These are phyloP conservation scores for Candolleomyces eurysporus DNA, from an alignment of 768 basidiomycete species.

Conservation along the genomic window DNA sequence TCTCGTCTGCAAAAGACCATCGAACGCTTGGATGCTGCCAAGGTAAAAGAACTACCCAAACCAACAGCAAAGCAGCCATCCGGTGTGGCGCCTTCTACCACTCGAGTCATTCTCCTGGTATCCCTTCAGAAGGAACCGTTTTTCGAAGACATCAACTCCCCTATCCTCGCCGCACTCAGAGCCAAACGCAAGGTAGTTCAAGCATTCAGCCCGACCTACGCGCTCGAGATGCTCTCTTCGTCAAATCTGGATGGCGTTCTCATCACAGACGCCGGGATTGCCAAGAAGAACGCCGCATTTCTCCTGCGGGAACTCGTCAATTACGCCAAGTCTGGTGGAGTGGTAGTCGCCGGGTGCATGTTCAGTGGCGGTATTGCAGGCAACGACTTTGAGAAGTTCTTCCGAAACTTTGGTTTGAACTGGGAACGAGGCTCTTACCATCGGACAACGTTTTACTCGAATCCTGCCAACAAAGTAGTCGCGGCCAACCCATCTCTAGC, in stretches of 20 bases:
- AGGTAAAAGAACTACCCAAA: no score
- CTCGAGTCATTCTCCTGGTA: no score
- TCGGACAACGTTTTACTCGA: slow-evolving; percentile 35
- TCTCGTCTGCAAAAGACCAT: no score
- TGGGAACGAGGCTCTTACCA: slow-evolving; percentile 40
- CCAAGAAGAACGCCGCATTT: slow-evolving; percentile 15
- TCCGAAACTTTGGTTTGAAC: slow-evolving; percentile 30
- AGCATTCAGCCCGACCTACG: no score
- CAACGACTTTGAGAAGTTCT: slow-evolving; percentile 23
- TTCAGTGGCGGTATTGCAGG: slow-evolving; percentile 28
- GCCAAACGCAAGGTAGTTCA: no score
- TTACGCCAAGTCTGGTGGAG: slow-evolving; percentile 37
- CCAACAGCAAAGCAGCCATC: no score
- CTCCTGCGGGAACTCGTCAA: slow-evolving; percentile 31
- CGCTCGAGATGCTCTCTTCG: no score
- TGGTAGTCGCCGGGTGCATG: slow-evolving; percentile 32
- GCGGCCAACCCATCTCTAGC: slow-evolving; percentile 26
- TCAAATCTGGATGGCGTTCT: slow-evolving; percentile 24
- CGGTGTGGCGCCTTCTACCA: no score
- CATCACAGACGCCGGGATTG: slow-evolving; percentile 34
- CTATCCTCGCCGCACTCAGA: no score
- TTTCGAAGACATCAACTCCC: no score
- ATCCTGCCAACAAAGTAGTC: slow-evolving; percentile 26
- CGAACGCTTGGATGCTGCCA: no score
- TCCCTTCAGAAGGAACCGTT: no score